These are phyloP conservation scores for Aspergillus sp. DNA, from an alignment of 2,329 filamentous ascomycete genomes.

Conservation along the genomic window DNA sequence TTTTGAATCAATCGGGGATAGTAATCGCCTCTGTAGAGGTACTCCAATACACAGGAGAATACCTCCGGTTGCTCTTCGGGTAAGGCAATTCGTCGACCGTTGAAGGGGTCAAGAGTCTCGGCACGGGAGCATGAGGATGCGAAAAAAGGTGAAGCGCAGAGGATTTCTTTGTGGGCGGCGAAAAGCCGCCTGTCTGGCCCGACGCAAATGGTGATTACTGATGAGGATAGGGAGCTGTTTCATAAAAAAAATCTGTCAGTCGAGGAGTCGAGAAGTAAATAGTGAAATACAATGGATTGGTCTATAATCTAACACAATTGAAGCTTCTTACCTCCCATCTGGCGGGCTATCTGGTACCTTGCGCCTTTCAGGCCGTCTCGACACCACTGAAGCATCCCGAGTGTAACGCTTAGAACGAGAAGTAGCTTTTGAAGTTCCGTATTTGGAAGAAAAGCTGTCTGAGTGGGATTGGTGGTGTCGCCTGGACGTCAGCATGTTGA, in stretches of 20 bases:
- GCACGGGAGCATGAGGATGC: slow-evolving; percentile 62
- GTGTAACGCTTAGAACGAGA: slow-evolving; percentile 34
- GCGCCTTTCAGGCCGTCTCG: slow-evolving; percentile 29
- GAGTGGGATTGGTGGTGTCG: slow-evolving; percentile 25
- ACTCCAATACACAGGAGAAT: slow-evolving; percentile 87
- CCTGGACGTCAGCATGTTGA: slow-evolving; percentile 22
- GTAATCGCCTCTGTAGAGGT: slow-evolving; percentile 92
- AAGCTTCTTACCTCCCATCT: slow-evolving; percentile 34
- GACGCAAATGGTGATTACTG: slow-evolving; percentile 77
- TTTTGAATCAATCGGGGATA: slow-evolving; percentile 80
- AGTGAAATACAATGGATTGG: neutral
- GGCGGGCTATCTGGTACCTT: slow-evolving; percentile 33
- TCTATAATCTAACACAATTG: neutral
- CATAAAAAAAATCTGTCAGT: neutral
- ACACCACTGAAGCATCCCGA: slow-evolving; percentile 28
- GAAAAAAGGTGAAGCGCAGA: slow-evolving; percentile 79
- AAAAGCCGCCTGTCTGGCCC: slow-evolving; percentile 84
- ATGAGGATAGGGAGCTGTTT: slow-evolving; percentile 58
- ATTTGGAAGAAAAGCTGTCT: slow-evolving; percentile 42
- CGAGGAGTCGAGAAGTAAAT: neutral
- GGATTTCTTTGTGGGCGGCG: slow-evolving; percentile 84
- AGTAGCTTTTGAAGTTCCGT: slow-evolving; percentile 43
- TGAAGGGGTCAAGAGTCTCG: slow-evolving; percentile 45
- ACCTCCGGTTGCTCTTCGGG: slow-evolving; percentile 86
- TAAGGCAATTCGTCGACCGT: slow-evolving; percentile 71